Conservation (phyloP, 1,139 yeast species). For the Yamadazyma atmosphaerica region DNA sequence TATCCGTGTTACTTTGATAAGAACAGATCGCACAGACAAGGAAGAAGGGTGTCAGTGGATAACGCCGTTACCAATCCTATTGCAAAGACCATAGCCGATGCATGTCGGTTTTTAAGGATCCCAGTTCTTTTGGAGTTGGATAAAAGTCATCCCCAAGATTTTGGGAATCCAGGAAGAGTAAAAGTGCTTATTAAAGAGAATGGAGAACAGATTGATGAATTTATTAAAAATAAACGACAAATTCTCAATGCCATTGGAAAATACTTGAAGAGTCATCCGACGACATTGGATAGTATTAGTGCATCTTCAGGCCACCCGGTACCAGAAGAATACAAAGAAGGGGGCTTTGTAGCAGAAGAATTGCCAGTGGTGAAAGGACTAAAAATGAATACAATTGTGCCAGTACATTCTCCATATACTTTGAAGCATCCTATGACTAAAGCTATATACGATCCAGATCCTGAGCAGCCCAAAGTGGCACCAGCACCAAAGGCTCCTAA, state of each 20-base stretch:
- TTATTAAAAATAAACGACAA: conserved; percentile 62
- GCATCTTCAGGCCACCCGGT: conserved; percentile 54
- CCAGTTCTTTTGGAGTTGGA: conserved; percentile 71
- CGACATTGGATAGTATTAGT: conserved; percentile 63
- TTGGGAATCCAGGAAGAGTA: conserved; percentile 95
- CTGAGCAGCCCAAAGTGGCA: conserved; percentile 43
- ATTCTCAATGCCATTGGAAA: conserved; percentile 61
- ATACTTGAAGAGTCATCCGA: conserved; percentile 67
- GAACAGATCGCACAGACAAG: conserved; percentile 72
- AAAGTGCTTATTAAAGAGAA: conserved; percentile 63
- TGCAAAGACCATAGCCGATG: conserved; percentile 79
- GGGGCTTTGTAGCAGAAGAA: conserved; percentile 52
- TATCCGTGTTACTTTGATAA: conserved; percentile 94
- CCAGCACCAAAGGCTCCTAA: conserved; percentile 51
- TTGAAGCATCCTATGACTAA: conserved; percentile 86
- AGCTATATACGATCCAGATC: conserved; percentile 57
- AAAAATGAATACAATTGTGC: conserved; percentile 82
- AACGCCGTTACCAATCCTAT: conserved; percentile 83
- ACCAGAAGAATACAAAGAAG: conserved; percentile 57
- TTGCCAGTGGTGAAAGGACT: conserved; percentile 82
- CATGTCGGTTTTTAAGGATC: conserved; percentile 46
- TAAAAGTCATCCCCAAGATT: conserved; percentile 93
- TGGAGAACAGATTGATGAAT: conserved; percentile 39
- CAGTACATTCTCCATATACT: conserved; percentile 75
- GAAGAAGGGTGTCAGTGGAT: conserved; percentile 71